These are phyloP conservation scores for Syzygium aqueum DNA, from an alignment of 345 rosid species.

Conservation along the genomic window DNA sequence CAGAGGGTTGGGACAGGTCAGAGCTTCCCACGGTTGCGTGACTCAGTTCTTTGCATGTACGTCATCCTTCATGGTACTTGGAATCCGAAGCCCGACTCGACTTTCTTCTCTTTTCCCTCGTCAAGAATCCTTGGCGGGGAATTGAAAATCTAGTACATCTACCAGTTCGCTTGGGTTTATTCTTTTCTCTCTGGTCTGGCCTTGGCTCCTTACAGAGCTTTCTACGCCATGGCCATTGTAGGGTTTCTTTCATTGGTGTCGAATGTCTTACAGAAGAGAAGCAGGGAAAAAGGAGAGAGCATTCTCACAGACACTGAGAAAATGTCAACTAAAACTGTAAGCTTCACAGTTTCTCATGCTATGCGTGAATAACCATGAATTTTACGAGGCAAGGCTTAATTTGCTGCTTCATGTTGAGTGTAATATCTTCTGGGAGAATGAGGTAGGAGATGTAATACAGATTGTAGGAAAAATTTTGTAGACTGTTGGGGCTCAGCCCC, in stretches of 20 bases:
- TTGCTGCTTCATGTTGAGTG: neutral
- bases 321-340: neutral
- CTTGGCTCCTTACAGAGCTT: constrained; percentile 59
- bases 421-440: neutral
- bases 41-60: constrained; percentile 53
- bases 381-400: neutral
- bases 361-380: neutral
- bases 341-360: neutral
- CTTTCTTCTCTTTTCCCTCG: constrained; percentile 25
- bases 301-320: constrained; percentile 57
- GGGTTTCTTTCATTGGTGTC: constrained; percentile 46
- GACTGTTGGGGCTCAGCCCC: too few relatives aligned
- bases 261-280: constrained; percentile 41
- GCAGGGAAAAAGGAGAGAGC: constrained; percentile 36
- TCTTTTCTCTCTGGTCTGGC: constrained; percentile 61
- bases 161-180: constrained; percentile 53
- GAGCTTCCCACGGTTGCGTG: constrained; percentile 69
- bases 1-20: constrained; percentile 76
- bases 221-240: constrained; percentile 56
- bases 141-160: constrained; percentile 37
- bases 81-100: constrained; percentile 46
- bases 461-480: too few relatives aligned
- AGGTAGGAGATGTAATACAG: neutral
- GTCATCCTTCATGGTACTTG: constrained; percentile 56
- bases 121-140: constrained; percentile 30